Evolutionary conservation across 495 filamentous ascomycete species (phyloP).

Genomic region (Penicillium lagena): DNA sequence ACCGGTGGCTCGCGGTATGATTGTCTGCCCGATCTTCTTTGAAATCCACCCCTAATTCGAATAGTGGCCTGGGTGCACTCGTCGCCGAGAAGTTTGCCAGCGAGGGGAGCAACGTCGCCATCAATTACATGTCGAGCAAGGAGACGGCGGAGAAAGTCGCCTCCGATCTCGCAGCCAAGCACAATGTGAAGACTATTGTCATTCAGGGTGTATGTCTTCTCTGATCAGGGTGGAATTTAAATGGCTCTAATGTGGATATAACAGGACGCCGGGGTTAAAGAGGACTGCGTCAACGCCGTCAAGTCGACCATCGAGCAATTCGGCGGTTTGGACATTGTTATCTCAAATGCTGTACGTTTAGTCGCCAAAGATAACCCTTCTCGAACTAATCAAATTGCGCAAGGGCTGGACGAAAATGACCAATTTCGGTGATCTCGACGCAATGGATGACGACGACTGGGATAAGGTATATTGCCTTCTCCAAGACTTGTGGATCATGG

Average conservation of each 20-base stretch:
- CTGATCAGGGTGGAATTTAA: not conserved
- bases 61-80: slow-evolving; percentile 59
- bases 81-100: slow-evolving; percentile 59
- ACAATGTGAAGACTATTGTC: slow-evolving; percentile 47
- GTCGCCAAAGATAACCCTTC: too few species aligned
- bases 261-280: slow-evolving; percentile 53
- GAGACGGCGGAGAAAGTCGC: slow-evolving; percentile 50
- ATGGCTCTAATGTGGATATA: not conserved
- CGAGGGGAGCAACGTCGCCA: slow-evolving; percentile 60
- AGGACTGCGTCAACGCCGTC: slow-evolving; percentile 48
- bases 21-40: not conserved
- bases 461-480: slow-evolving; percentile 45
- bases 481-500: not conserved
- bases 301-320: slow-evolving; percentile 49
- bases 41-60: not conserved
- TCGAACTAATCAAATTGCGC: not conserved
- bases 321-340: slow-evolving; percentile 63
- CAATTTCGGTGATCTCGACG: slow-evolving; percentile 56
- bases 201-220: slow-evolving; percentile 51
- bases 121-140: slow-evolving; percentile 59
- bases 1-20: slow-evolving; percentile 62
- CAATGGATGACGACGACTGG: slow-evolving; percentile 61
- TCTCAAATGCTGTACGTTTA: slow-evolving; percentile 61
- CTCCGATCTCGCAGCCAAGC: slow-evolving; percentile 41
- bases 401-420: slow-evolving; percentile 65